phyloP scores from a whole-genome alignment of 257 asterid genomes.

The Nicotiana knightiana region DNA sequence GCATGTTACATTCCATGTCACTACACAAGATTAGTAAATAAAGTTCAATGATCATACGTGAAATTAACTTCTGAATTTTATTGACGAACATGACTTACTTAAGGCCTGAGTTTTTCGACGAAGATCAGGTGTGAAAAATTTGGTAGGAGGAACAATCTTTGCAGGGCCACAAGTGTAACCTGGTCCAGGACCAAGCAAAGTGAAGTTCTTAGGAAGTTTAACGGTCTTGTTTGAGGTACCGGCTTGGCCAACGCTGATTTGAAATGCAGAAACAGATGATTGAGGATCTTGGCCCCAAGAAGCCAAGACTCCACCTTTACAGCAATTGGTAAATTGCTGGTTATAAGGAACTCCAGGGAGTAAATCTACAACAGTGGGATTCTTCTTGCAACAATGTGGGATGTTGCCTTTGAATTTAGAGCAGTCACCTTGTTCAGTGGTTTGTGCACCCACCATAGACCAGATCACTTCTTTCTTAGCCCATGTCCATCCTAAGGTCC shows the following conservation, averaged over 20 bases:
- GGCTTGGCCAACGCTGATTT: slow-evolving; percentile 68
- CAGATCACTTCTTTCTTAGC: slow-evolving; percentile 78
- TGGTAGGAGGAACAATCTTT: slow-evolving; percentile 58
- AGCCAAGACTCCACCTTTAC: slow-evolving; percentile 67
- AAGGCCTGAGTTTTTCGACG: slow-evolving; percentile 69
- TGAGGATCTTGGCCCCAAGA: slow-evolving; percentile 70
- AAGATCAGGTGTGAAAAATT: slow-evolving; percentile 57
- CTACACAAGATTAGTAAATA: slow-evolving; percentile 19
- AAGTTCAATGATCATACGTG: not conserved
- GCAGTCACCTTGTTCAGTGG: slow-evolving; percentile 85
- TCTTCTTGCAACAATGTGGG: slow-evolving; percentile 77
- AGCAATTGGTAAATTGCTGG: slow-evolving; percentile 67
- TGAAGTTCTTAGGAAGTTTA: slow-evolving; percentile 69
- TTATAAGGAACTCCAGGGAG: slow-evolving; percentile 78
- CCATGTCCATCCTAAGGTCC: slow-evolving; percentile 85
- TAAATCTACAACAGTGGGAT: slow-evolving; percentile 56
- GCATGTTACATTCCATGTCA: slow-evolving; percentile 84
- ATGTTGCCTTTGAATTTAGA: slow-evolving; percentile 68
- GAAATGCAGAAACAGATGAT: slow-evolving; percentile 51
- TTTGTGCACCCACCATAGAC: slow-evolving; percentile 62
- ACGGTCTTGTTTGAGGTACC: slow-evolving; percentile 73
- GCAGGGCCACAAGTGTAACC: slow-evolving; percentile 88
- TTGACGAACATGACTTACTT: slow-evolving; percentile 32
- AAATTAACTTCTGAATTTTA: not conserved
- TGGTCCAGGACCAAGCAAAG: slow-evolving; percentile 61